Base-by-base conservation (phyloP, 345 rosid species). In the Salix dunnii region DNA sequence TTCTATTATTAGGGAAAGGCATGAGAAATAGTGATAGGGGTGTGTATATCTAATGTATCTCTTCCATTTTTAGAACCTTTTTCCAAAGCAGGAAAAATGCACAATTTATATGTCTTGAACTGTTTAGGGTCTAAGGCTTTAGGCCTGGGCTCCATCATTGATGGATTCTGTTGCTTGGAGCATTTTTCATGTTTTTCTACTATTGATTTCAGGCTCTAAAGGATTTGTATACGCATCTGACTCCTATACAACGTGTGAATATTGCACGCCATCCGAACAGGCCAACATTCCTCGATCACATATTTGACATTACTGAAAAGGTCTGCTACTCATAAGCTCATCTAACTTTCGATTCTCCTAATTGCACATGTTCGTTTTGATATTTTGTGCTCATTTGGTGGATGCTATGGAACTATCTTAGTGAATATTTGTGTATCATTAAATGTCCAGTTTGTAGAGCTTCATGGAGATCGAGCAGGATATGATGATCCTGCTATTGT, bases 401-500 rank as follows among this genome's bases (percentile, higher is more conserved):
- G 60, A 61, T 62, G 5, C 42, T 31, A 21, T 33, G 28, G 64
- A 63, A 66, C 76, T 65, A 30, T 58, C 74, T 82, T 68, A 64
- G 40, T 66, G 28, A 70, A 48, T 66, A 7, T 74, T 58, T 73
- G 35, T 72, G 25, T 77, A 61, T 68, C 68, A 6, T 61, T 12
- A 68, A 53, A 53, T 86, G 30, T 82, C 74, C 88, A 96, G 99
- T 93, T 93, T 71, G 89, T 93, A 86, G 99, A 96, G 86, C 97
- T 96, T 87, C 99, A 96, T 76, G 99, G 99, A 79, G 98, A 96
- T 86, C 91, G 95, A 69, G 91, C 92, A 12, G 99, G 99, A 49
- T 93, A 96, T 83, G 99, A 96, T 87, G 99, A 93, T 82, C 99
- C 99, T 27, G 98, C 99, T 46, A 87, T 96, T 79, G 98, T 96